A percentile compares a stretch with the other conserved stretches of the same genome.
phyloP scores from a whole-genome alignment of 139 green algal genomes.

The Haematococcus sp. region DNA sequence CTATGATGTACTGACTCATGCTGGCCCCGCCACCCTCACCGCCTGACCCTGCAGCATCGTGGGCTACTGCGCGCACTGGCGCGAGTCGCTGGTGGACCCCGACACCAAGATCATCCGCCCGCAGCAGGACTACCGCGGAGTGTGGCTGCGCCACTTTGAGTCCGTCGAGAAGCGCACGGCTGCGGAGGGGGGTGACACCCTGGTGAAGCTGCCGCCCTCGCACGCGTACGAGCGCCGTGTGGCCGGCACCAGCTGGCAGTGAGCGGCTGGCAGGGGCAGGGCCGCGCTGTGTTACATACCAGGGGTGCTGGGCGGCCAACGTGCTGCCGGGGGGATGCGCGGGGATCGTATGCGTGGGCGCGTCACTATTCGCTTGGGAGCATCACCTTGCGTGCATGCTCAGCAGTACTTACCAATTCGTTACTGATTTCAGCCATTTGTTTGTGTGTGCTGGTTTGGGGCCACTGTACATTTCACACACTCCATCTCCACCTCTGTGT shows the following conservation, averaged over 20 bases:
- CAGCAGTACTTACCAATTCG: too few species aligned
- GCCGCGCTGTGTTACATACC: too few species aligned
- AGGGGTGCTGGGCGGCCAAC: too few species aligned
- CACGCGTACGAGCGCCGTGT: slow-evolving; percentile 87
- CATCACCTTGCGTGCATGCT: too few species aligned
- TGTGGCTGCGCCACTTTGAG: slow-evolving; percentile 87
- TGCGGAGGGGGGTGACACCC: slow-evolving; percentile 30
- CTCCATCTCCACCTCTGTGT: too few species aligned
- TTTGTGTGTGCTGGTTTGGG: too few species aligned
- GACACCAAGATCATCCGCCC: slow-evolving; percentile 96
- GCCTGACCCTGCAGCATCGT: slow-evolving; percentile 64
- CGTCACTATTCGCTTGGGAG: too few species aligned
- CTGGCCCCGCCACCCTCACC: not conserved
- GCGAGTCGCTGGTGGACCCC: slow-evolving; percentile 90
- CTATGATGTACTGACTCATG: not conserved
- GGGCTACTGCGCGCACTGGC: slow-evolving; percentile 97
- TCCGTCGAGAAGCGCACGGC: slow-evolving; percentile 29
- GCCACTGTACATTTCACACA: too few species aligned
- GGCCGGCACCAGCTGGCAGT: slow-evolving; percentile 75
- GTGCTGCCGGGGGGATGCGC: too few species aligned
- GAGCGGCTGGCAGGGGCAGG: too few species aligned
- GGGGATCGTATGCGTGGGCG: too few species aligned
- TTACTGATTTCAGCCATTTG: too few species aligned
- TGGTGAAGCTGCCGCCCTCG: slow-evolving; percentile 66
- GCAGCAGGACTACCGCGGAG: slow-evolving; percentile 95